Evolutionary conservation across 2,329 filamentous ascomycete species (phyloP).

Genomic region (Metarhizium robertsii): DNA sequence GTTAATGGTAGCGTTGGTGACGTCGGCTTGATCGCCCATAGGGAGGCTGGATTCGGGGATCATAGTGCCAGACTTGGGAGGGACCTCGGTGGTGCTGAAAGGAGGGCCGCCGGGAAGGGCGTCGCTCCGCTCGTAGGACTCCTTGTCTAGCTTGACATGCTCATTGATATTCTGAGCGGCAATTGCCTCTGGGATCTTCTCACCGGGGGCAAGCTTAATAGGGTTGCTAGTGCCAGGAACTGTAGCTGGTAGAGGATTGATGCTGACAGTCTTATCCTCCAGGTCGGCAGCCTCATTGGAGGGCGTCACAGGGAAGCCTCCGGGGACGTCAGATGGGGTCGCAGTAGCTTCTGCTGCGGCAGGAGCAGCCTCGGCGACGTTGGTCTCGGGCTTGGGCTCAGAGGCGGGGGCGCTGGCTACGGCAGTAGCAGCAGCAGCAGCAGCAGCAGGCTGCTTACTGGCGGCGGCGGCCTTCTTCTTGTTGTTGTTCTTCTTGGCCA

Average conservation of each 20-base stretch:
- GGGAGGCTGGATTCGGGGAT: slow-evolving; percentile 80
- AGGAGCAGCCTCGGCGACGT: not conserved
- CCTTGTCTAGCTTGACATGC: slow-evolving; percentile 70
- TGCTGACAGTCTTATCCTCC: slow-evolving; percentile 42
- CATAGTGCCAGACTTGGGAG: slow-evolving; percentile 50
- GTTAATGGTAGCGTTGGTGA: slow-evolving; percentile 32
- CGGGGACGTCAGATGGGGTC: slow-evolving; percentile 30
- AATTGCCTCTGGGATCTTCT: slow-evolving; percentile 65
- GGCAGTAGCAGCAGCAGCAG: slow-evolving; percentile 5
- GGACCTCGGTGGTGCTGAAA: slow-evolving; percentile 34
- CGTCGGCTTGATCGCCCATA: slow-evolving; percentile 36
- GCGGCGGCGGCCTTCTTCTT: slow-evolving; percentile 16
- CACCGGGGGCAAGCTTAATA: slow-evolving; percentile 67
- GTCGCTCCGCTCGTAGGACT: slow-evolving; percentile 77
- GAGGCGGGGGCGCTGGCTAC: not conserved
- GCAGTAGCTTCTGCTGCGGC: slow-evolving; percentile 9
- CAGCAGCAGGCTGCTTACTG: slow-evolving; percentile 9
- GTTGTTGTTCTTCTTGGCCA: slow-evolving; percentile 51
- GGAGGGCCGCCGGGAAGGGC: slow-evolving; percentile 40
- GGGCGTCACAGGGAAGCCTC: slow-evolving; percentile 59
- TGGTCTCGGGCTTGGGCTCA: not conserved
- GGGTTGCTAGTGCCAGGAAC: slow-evolving; percentile 63
- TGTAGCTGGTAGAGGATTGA: slow-evolving; percentile 53
- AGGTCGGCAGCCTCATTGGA: slow-evolving; percentile 39
- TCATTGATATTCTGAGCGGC: slow-evolving; percentile 59